Conservation (phyloP, 495 filamentous ascomycete genomes). For the Astrothelium subdiscretum region DNA sequence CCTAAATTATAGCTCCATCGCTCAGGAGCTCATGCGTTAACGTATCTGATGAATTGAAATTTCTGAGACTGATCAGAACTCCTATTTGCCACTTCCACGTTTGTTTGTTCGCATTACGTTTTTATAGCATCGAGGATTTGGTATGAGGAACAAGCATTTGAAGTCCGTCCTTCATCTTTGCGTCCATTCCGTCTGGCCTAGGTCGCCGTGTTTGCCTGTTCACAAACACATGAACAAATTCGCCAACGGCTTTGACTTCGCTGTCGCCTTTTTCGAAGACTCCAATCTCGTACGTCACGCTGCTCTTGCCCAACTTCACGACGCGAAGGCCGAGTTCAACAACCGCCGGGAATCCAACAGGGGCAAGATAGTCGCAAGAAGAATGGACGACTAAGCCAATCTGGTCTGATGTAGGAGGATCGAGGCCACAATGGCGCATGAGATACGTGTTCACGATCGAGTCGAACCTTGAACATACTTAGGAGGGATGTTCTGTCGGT, state of each 20-base stretch:
- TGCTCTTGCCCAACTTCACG: slow-evolving; percentile 71
- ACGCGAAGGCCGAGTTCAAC: slow-evolving; percentile 75
- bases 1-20: neutral
- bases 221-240: slow-evolving; percentile 84
- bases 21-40: neutral
- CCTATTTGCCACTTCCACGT: too few relatives aligned
- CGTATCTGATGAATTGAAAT: neutral
- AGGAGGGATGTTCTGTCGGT: neutral
- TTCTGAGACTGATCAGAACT: neutral
- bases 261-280: slow-evolving; percentile 68
- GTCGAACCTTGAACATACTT: slow-evolving; percentile 41
- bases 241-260: slow-evolving; percentile 73
- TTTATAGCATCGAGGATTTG: neutral
- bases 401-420: slow-evolving; percentile 55
- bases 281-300: slow-evolving; percentile 85
- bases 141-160: neutral
- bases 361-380: slow-evolving; percentile 72
- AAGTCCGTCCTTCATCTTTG: neutral
- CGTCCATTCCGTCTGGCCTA: slow-evolving; percentile 46
- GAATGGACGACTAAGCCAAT: slow-evolving; percentile 77
- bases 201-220: slow-evolving; percentile 60
- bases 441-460: slow-evolving; percentile 86
- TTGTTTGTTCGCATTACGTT: neutral
- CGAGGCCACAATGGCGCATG: slow-evolving; percentile 63
- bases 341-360: slow-evolving; percentile 70